phyloP scores from a whole-genome alignment of 805 yeast species.

The Pichia phayaonensis region DNA sequence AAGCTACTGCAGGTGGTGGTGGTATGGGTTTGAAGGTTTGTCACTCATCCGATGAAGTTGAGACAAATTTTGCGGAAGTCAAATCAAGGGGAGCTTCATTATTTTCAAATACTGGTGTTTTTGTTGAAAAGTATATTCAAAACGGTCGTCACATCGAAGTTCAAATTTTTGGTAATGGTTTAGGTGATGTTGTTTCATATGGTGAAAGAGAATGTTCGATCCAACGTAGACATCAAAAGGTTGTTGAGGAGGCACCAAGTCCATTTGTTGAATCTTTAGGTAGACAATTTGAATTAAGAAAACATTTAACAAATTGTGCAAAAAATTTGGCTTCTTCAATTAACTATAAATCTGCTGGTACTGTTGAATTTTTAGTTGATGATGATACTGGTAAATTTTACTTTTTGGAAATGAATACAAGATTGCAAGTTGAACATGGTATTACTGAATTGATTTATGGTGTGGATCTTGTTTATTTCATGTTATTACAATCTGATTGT shows the following conservation, averaged over 20 bases:
- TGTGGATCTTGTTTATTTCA: conserved; percentile 22
- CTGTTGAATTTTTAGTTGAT: conserved; percentile 25
- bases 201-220: conserved; percentile 28
- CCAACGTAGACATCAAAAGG: conserved; percentile 28
- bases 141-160: conserved; percentile 25
- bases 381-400: conserved; percentile 20
- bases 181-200: conserved; percentile 21
- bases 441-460: conserved; percentile 21
- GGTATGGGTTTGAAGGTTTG: conserved; percentile 26
- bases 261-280: conserved; percentile 16
- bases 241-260: conserved; percentile 26
- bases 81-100: conserved; percentile 21
- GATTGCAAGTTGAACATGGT: conserved; percentile 27
- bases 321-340: conserved; percentile 16
- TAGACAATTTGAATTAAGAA: conserved; percentile 12
- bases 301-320: conserved; percentile 16
- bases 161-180: conserved; percentile 25
- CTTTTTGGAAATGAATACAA: conserved; percentile 25
- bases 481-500: conserved; percentile 23
- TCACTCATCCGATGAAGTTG: conserved; percentile 11
- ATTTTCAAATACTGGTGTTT: conserved; percentile 20
- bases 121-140: conserved; percentile 22
- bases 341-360: conserved; percentile 26
- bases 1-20: conserved; percentile 28
- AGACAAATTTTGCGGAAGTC: conserved; percentile 15